These are phyloP conservation scores for Pezizomycotina sp. DNA, from an alignment of 2,329 filamentous ascomycete genomes.

Conservation along the genomic window DNA sequence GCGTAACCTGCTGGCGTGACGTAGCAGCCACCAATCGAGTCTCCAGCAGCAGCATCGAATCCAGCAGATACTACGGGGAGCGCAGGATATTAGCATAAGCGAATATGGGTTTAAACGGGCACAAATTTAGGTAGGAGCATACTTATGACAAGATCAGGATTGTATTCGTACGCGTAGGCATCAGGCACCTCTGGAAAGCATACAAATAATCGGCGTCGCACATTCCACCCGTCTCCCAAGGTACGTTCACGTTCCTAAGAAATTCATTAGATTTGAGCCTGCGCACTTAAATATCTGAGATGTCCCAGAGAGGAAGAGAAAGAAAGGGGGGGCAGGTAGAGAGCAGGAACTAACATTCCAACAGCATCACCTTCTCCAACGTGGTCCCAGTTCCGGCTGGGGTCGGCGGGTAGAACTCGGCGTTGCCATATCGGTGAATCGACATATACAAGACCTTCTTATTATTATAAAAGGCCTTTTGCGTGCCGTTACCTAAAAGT, in stretches of 20 bases:
- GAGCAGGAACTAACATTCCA: slow-evolving; percentile 34
- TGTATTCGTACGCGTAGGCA: slow-evolving; percentile 86
- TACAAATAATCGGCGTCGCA: slow-evolving; percentile 93
- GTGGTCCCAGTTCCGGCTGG: slow-evolving; percentile 42
- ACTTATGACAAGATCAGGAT: slow-evolving; percentile 78
- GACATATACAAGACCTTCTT: slow-evolving; percentile 94
- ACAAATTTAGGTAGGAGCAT: slow-evolving; percentile 20
- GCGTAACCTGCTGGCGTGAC: slow-evolving; percentile 84
- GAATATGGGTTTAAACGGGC: background rate
- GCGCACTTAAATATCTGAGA: background rate
- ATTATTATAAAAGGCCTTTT: slow-evolving; percentile 90
- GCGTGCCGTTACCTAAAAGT: slow-evolving; percentile 66
- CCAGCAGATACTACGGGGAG: slow-evolving; percentile 56
- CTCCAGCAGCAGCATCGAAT: slow-evolving; percentile 87
- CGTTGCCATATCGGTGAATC: slow-evolving; percentile 71
- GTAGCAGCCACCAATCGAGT: slow-evolving; percentile 81
- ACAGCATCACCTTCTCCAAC: slow-evolving; percentile 42
- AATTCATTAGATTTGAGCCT: slow-evolving; percentile 18
- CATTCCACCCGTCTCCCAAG: slow-evolving; percentile 57
- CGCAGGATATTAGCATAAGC: slow-evolving; percentile 1
- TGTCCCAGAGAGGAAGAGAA: background rate
- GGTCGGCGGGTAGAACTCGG: slow-evolving; percentile 62
- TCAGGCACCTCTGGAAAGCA: slow-evolving; percentile 86
- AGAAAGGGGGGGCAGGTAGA: background rate
- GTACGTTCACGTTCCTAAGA: slow-evolving; percentile 47